Evolutionary conservation across 495 filamentous ascomycete species (phyloP).

Genomic region (Apiosordaria backusii): DNA sequence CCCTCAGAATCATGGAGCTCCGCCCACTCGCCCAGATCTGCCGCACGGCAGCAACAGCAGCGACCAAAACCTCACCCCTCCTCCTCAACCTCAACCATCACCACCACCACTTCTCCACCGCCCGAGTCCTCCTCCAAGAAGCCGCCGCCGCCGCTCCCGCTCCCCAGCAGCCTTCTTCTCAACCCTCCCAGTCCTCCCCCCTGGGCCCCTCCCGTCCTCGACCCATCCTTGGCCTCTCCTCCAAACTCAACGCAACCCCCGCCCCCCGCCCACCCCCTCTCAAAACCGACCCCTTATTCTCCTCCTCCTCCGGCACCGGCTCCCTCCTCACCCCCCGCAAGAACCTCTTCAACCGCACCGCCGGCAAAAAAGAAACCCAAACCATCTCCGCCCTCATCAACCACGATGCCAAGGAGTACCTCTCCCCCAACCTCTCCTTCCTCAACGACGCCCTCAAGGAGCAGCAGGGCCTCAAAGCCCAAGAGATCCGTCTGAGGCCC

Average conservation of each 20-base stretch:
- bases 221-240: not conserved
- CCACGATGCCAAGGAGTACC: conserved; percentile 9
- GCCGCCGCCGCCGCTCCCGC: conserved; percentile 9
- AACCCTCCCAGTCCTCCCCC: not conserved
- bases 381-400: conserved; percentile 4
- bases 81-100: conserved; percentile 1
- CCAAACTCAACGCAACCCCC: not conserved
- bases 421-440: not conserved
- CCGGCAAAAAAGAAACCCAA: conserved; percentile 1
- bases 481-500: conserved; percentile 44
- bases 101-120: conserved; percentile 14
- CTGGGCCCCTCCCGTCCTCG: not conserved
- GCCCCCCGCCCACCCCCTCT: not conserved
- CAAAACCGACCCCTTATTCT: not conserved
- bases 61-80: conserved; percentile 16
- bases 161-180: not conserved
- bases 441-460: conserved; percentile 16
- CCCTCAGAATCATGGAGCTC: conserved; percentile 28
- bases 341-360: not conserved
- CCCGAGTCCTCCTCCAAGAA: conserved; percentile 1
- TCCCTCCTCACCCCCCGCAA: not conserved
- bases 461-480: conserved; percentile 12
- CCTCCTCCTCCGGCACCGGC: conserved; percentile 5
- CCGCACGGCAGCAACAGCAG: conserved; percentile 26
- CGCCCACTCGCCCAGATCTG: conserved; percentile 20